Percentiles rank a stretch among this genome's conserved stretches.
Conservation (phyloP, 306 rosid genomes). For the Sophora flavescens region DNA sequence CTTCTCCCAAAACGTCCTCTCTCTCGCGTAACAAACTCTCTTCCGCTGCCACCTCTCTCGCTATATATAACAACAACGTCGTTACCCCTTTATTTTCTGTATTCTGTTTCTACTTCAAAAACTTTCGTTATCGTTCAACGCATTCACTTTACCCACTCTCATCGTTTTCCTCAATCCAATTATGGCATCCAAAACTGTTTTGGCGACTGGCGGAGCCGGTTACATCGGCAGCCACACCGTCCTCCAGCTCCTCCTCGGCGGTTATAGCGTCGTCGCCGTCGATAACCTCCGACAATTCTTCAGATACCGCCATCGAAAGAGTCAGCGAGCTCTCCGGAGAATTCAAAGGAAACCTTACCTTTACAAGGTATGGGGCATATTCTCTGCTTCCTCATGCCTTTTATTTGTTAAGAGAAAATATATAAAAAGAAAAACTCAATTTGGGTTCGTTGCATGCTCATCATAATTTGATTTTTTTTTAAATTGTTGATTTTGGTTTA, state of each 20-base stretch:
- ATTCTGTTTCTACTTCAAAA: conserved; percentile 21
- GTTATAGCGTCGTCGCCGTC: conserved; percentile 68
- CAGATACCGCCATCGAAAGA: conserved; percentile 57
- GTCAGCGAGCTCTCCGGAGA: conserved; percentile 81
- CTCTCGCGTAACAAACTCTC: conserved; percentile 49
- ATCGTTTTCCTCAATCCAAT: conserved; percentile 2
- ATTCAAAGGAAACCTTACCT: conserved; percentile 68
- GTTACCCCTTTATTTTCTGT: background rate
- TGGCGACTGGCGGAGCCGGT: conserved; percentile 98
- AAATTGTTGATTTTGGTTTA: conserved; percentile 13
- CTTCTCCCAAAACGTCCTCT: conserved; percentile 29
- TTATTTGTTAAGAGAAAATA: background rate
- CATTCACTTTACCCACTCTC: background rate
- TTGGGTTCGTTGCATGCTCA: conserved; percentile 2
- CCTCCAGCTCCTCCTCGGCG: conserved; percentile 84
- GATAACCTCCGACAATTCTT: conserved; percentile 92
- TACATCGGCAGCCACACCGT: conserved; percentile 97
- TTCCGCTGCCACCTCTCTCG: conserved; percentile 25
- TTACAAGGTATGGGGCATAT: conserved; percentile 65
- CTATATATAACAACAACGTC: background rate
- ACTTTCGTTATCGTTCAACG: background rate
- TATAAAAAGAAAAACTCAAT: background rate
- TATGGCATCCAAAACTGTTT: conserved; percentile 63
- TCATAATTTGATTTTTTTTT: conserved; percentile 4
- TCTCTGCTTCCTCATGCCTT: conserved; percentile 1